Evolutionary conservation across 805 yeast genomes (phyloP).

Genomic region (Pachysolen tannophilus): DNA sequence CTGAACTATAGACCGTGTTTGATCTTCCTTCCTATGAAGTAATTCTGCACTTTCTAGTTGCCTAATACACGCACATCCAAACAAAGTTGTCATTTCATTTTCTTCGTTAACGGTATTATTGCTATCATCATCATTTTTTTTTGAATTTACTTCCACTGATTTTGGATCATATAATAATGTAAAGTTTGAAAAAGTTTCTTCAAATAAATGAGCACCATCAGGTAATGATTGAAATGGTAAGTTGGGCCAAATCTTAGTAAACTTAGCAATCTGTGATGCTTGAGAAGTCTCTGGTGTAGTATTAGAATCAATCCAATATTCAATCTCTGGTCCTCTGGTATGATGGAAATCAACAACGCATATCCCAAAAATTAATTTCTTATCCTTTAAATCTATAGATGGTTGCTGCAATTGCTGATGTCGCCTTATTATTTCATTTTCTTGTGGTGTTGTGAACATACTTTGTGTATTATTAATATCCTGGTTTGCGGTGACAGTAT

Average conservation of each 20-base stretch:
- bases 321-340: slow-evolving; percentile 86
- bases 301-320: slow-evolving; percentile 66
- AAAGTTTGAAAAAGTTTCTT: slow-evolving; percentile 89
- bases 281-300: slow-evolving; percentile 21
- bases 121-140: slow-evolving; percentile 17
- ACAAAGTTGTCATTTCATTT: slow-evolving; percentile 54
- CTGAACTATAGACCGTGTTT: slow-evolving; percentile 83
- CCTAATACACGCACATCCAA: slow-evolving; percentile 90
- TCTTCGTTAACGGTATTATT: too few relatives aligned
- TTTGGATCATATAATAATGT: slow-evolving; percentile 67
- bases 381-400: background rate
- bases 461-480: background rate
- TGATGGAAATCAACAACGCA: slow-evolving; percentile 93
- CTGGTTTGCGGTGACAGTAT: background rate
- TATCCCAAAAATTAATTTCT: slow-evolving; percentile 60
- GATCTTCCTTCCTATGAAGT: slow-evolving; percentile 46
- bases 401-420: too few relatives aligned
- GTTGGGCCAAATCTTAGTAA: slow-evolving; percentile 61
- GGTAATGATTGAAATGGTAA: slow-evolving; percentile 93
- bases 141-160: slow-evolving; percentile 31
- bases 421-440: background rate
- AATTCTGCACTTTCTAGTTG: slow-evolving; percentile 65
- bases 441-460: background rate
- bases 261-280: slow-evolving; percentile 23
- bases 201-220: slow-evolving; percentile 90